These are phyloP conservation scores for Teratosphaeria nubilosa DNA, from an alignment of 2,329 filamentous ascomycete species.

Conservation along the genomic window DNA sequence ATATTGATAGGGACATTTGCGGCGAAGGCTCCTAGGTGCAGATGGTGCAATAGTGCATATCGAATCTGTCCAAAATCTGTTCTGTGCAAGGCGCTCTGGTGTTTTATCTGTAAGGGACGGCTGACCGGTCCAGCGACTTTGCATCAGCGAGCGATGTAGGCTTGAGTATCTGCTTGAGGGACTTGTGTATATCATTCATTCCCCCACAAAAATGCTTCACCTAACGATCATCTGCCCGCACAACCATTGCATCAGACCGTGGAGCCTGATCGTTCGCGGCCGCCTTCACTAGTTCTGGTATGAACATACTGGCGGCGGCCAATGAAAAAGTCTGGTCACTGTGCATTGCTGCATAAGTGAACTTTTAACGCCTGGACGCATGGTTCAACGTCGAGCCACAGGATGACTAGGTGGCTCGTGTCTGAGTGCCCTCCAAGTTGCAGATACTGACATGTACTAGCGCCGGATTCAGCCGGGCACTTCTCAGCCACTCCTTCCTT, in stretches of 20 bases:
- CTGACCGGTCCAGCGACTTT: background rate
- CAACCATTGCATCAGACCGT: no score
- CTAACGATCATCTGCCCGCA: background rate
- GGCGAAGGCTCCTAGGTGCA: background rate
- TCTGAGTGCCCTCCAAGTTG: background rate
- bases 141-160: background rate
- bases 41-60: background rate
- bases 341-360: no score
- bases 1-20: conserved; percentile 1
- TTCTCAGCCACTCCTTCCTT: background rate
- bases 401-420: no score
- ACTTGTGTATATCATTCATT: no score
- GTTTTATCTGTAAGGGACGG: background rate
- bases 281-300: no score
- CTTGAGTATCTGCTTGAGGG: background rate
- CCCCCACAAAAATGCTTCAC: no score
- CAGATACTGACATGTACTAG: background rate
- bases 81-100: background rate
- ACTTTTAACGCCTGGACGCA: no score
- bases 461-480: background rate
- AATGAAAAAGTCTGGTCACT: no score
- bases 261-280: no score
- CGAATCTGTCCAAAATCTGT: background rate
- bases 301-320: no score
- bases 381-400: no score